Conservation (phyloP, 768 basidiomycete species). For the Candolleomyces aberdarensis region DNA sequence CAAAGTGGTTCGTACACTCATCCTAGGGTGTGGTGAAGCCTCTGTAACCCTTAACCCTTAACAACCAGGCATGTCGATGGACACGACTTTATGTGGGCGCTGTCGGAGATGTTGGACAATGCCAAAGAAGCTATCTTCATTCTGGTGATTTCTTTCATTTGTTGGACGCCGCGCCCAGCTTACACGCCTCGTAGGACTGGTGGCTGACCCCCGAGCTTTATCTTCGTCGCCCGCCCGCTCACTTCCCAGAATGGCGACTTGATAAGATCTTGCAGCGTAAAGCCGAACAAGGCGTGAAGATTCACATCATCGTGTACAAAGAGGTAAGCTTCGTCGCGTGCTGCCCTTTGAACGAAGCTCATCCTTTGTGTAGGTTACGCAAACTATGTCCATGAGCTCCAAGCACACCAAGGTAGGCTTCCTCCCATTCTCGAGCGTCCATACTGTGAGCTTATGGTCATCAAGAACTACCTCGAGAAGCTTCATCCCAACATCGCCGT, state of each 20-base stretch:
- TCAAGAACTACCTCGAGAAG: slow-evolving; percentile 67
- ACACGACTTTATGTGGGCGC: slow-evolving; percentile 95
- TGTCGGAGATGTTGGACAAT: slow-evolving; percentile 84
- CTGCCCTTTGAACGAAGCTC: not conserved
- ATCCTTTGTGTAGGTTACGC: slow-evolving; percentile 55
- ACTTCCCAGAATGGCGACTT: slow-evolving; percentile 84
- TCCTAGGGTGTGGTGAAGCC: not conserved
- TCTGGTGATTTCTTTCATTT: slow-evolving; percentile 40
- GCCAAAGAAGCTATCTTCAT: slow-evolving; percentile 89
- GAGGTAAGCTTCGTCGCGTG: slow-evolving; percentile 44
- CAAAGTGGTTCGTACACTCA: slow-evolving; percentile 65
- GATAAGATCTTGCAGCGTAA: slow-evolving; percentile 84
- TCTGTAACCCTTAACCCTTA: not conserved
- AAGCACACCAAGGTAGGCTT: slow-evolving; percentile 69
- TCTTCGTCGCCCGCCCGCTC: slow-evolving; percentile 86
- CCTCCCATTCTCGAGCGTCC: not conserved
- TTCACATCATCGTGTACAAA: slow-evolving; percentile 94
- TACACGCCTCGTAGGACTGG: slow-evolving; percentile 56
- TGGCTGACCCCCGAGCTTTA: slow-evolving; percentile 96
- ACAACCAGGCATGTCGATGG: slow-evolving; percentile 78
- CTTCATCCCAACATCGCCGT: slow-evolving; percentile 86
- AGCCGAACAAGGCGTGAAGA: slow-evolving; percentile 87
- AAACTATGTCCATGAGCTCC: slow-evolving; percentile 88
- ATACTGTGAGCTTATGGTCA: not conserved
- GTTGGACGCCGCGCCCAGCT: not conserved